Evolutionary conservation across 2,329 filamentous ascomycete species (phyloP), one percentile per base, ranked within the genome.

Genomic region (Aspergillus texensis): DNA sequence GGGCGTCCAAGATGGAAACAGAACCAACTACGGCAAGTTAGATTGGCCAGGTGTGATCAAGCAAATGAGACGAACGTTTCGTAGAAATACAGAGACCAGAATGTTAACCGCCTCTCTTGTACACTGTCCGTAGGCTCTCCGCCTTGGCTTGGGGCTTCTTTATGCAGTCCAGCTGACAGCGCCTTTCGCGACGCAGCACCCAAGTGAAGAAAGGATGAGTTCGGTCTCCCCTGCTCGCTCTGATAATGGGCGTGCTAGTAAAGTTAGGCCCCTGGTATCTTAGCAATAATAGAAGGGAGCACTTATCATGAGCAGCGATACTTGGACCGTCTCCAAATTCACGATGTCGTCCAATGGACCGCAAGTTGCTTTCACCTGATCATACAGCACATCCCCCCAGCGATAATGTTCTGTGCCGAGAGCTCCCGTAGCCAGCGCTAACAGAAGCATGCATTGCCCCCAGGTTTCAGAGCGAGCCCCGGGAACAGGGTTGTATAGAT

Each of bases 301-400:
- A 78, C 80, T 80, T 79, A 82, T 82, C 79, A 82, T 81, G 34
- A 82, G 70, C 16, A 81, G 66, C 0, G 79, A 74, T 8, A 81
- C 73, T 62, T 82, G 81, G 4, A 82, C 73, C 1, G 77, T 77
- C 58, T 82, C 79, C 16, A 81, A 66, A 50, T 82, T 82, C 2
- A 82, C 80, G 19, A 81, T 76, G 30, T 82, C 80, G 53, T 82
- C 80, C 54, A 79, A 72, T 6, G 74, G 71, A 6, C 68, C 68
- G 14, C 74, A 69, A 0, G 77, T 77, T 32, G 75, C 73, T 65
- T 80, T 82, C 4, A 79, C 79, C n/a, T 77, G 79, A 32, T 81
- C 77, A 26, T 79, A 80, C 30, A 82, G 61, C 26, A 81, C 73
- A 32, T 82, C 78, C 0, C 77, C 79, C 65, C 79, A 79, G 1